Evolutionary conservation across 495 filamentous ascomycete species (phyloP), one percentile per base, ranked within the genome.

Genomic region (Platismatia glauca): DNA sequence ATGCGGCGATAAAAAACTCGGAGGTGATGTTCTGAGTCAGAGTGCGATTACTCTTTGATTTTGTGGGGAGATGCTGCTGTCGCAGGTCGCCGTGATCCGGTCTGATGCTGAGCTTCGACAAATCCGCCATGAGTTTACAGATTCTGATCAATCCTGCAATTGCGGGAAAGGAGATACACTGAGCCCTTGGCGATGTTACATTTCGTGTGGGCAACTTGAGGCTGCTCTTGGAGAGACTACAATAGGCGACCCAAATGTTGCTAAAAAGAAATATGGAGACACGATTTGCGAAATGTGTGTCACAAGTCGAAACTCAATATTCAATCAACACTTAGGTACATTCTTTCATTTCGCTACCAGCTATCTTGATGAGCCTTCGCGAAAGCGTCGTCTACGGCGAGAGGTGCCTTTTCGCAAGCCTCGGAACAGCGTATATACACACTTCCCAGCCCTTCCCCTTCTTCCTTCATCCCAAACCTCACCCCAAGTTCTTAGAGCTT

Each of bases 1-100:
- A 68, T 46, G 66, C 66, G 27, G 66, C 66, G 44, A 13, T 16
- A 34, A 34, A 56, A 56, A 70, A 70, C 3, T 60, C 57, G 37
- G 52, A 43, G 35, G 66, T 68, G 11, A 70, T 65, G 22, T 70
- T 64, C 46, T 46, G 56, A 43, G 53, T 29, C 38, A 48, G 15
- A 13, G 12, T 27, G 7, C 27, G 18, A 4, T 33, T 33, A 16
- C 18, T 41, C 18, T 13, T 15, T 12, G 39, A 16, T 27, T 35
- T 4, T 15, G 7, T 24, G 8, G n/a, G 2, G 43, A 16, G 16
- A 38, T 44, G 24, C 16, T 29, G 27, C 9, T 62, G 27, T 18
- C 41, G 56, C 27, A 34, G 34, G 46, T 64, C 35, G 9, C 15
- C 22, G 22, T 52, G 11, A 16, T 59, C 12, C 22, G 41, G 43